Evolutionary conservation across 1,284 basidiomycete species (phyloP).

Genomic region (Omphalotus olearius): DNA sequence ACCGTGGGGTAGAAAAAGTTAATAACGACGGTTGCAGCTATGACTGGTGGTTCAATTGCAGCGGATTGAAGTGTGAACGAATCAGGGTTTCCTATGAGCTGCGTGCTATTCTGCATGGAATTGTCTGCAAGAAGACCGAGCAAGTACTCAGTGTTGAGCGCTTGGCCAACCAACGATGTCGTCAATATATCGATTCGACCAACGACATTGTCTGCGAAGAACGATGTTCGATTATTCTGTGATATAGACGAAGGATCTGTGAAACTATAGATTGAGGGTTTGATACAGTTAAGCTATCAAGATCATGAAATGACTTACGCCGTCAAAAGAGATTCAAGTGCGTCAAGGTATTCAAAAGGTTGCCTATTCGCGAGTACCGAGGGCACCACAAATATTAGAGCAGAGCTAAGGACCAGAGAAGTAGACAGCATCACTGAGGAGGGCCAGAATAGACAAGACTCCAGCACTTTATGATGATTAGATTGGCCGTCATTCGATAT

Average conservation of each 20-base stretch:
- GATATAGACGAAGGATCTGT: not conserved
- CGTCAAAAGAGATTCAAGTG: not conserved
- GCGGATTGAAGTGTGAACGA: not conserved
- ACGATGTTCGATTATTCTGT: not conserved
- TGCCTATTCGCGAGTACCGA: not conserved
- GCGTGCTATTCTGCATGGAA: not conserved
- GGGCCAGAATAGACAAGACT: too few species aligned
- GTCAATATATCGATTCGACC: slow-evolving; percentile 2
- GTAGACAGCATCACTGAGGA: too few species aligned
- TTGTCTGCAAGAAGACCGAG: not conserved
- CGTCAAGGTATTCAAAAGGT: not conserved
- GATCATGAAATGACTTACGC: not conserved
- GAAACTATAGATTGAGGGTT: not conserved
- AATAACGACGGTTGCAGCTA: not conserved
- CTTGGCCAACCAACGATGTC: not conserved
- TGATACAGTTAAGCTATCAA: not conserved
- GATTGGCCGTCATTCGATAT: too few species aligned
- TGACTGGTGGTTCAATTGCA: slow-evolving; percentile 2
- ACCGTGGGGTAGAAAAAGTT: slow-evolving; percentile 1
- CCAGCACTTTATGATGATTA: too few species aligned
- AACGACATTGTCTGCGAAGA: not conserved
- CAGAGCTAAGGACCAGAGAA: not conserved
- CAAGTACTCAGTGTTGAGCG: slow-evolving; percentile 1
- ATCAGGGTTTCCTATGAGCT: not conserved
- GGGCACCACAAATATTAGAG: not conserved